A percentile compares a stretch with the other conserved stretches of the same genome.
Evolutionary conservation across 176 grass and related monocot genomes (phyloP).

Genomic region (Cenchrus fungigraminus): DNA sequence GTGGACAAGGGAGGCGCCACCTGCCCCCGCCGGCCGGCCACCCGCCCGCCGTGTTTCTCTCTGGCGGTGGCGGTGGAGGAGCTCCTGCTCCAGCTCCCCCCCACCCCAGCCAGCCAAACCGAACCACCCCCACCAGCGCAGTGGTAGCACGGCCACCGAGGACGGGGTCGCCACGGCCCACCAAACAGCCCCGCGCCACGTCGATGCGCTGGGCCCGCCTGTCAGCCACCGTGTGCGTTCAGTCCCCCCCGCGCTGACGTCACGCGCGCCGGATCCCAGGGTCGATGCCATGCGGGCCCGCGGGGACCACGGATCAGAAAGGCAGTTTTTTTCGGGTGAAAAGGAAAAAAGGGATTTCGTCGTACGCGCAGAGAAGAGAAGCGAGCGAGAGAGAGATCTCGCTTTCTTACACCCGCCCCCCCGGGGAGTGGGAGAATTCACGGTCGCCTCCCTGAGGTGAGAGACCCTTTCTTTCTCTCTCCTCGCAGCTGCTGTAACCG

Average conservation of each 20-base stretch:
- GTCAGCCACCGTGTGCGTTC: not conserved
- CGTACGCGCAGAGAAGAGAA: not conserved
- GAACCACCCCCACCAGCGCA: constrained; percentile 34
- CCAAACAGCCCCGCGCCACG: constrained; percentile 14
- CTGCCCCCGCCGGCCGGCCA: constrained; percentile 25
- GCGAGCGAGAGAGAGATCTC: not conserved
- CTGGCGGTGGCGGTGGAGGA: constrained; percentile 11
- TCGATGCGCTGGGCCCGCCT: not conserved
- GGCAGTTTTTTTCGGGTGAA: not conserved
- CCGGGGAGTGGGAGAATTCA: not conserved
- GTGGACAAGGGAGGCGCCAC: constrained; percentile 40
- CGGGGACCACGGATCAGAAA: constrained; percentile 9
- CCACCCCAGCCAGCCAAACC: not conserved
- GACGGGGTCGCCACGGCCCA: not conserved
- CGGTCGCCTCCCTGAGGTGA: constrained; percentile 50
- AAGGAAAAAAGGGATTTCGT: not conserved
- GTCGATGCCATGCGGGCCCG: constrained; percentile 13
- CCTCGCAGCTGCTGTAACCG: not conserved
- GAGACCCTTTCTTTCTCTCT: constrained; percentile 17
- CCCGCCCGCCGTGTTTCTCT: constrained; percentile 42
- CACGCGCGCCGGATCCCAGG: not conserved
- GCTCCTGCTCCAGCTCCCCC: no score
- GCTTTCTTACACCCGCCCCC: not conserved
- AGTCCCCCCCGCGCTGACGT: not conserved
- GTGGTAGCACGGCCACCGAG: constrained; percentile 30